Conservation (phyloP, 108 stramenopile genomes). For the Fistulifera solaris region DNA sequence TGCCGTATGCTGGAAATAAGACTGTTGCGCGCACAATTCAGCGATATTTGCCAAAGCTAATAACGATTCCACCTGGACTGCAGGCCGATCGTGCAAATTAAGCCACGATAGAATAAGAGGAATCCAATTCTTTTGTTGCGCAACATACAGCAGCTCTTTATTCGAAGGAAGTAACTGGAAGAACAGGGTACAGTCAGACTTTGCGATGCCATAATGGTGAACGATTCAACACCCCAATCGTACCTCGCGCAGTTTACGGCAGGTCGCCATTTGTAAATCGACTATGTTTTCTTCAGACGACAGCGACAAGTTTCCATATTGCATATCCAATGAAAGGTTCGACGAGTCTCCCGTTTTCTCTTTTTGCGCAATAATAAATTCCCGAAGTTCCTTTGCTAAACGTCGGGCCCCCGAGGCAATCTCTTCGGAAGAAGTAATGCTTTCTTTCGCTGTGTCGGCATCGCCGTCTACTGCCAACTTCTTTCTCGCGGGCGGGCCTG, state of each 20-base stretch:
- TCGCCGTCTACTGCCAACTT: neutral
- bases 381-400: constrained; percentile 1
- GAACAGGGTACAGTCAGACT: constrained; percentile 3
- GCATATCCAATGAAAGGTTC: too few species aligned
- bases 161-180: constrained; percentile 35
- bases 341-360: neutral
- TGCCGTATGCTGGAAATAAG: constrained; percentile 34
- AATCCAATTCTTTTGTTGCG: constrained; percentile 69
- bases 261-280: constrained; percentile 34
- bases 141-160: constrained; percentile 51
- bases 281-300: too few species aligned
- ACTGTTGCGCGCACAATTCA: constrained; percentile 51
- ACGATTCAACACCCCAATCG: neutral
- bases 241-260: constrained; percentile 46
- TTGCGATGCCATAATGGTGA: neutral
- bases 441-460: neutral
- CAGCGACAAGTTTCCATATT: too few species aligned
- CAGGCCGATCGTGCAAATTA: constrained; percentile 54
- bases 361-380: neutral
- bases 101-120: constrained; percentile 68
- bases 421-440: neutral
- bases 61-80: constrained; percentile 67
- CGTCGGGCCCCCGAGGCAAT: neutral
- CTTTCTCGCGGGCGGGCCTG: neutral
- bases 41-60: constrained; percentile 54